A percentile compares a stretch with the other conserved stretches of the same genome.
Conservation (phyloP, 192 early-diverging fungal genomes). For the Rhizoclosmatium globosum region DNA sequence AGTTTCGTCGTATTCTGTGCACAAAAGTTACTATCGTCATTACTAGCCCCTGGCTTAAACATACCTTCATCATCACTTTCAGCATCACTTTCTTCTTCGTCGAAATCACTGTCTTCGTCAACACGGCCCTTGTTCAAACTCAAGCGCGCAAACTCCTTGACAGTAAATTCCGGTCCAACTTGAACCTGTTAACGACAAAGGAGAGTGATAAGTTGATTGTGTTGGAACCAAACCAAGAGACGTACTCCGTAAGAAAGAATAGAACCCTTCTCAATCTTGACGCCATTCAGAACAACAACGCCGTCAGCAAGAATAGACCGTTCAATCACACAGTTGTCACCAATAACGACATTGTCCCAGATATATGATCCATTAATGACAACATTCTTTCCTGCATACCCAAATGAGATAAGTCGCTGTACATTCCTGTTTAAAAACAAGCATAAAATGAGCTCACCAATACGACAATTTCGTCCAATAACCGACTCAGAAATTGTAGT, state of each 20-base stretch:
- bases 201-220: neutral
- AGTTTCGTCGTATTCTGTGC: conserved; percentile 36
- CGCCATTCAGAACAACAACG: conserved; percentile 71
- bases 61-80: neutral
- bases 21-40: neutral
- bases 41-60: neutral
- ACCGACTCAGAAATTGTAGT: conserved; percentile 78
- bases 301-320: conserved; percentile 80
- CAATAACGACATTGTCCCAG: conserved; percentile 81
- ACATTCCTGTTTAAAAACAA: neutral
- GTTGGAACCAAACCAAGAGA: conserved; percentile 48
- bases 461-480: conserved; percentile 82
- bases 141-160: conserved; percentile 74
- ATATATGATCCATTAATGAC: conserved; percentile 84
- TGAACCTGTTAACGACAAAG: conserved; percentile 48
- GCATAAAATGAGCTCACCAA: conserved; percentile 50
- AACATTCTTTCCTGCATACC: conserved; percentile 67
- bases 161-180: conserved; percentile 75
- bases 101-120: conserved; percentile 22
- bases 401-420: neutral
- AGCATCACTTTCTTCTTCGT: neutral
- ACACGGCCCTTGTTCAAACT: conserved; percentile 57
- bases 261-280: conserved; percentile 76
- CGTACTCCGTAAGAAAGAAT: conserved; percentile 51
- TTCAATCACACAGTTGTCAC: conserved; percentile 70